Percentiles rank a stretch among this genome's conserved stretches.
These are phyloP conservation scores for Litsea cubeba DNA, from an alignment of 164 flowering plant genomes.

Conservation along the genomic window DNA sequence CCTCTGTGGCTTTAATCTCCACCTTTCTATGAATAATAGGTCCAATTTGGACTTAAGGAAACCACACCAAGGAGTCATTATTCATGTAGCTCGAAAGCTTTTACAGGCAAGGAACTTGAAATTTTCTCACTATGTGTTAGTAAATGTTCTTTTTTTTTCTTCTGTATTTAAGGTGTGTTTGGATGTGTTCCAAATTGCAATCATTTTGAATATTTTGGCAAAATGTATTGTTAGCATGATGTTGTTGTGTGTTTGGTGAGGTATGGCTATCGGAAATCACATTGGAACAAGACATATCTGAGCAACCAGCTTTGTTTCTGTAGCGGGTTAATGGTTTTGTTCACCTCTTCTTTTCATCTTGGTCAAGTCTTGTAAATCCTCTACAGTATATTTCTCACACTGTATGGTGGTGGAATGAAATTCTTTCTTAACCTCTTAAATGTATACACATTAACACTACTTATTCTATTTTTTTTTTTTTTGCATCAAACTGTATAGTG, in stretches of 20 bases:
- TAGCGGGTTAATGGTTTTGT: too few species aligned
- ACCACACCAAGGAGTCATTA: conserved; percentile 28
- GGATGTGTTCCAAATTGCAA: neutral
- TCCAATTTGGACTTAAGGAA: conserved; percentile 4
- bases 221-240: neutral
- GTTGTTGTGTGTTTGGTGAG: neutral
- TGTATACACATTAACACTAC: too few species aligned
- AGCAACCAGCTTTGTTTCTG: too few species aligned
- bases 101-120: conserved; percentile 37
- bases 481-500: too few species aligned
- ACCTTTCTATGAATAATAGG: conserved; percentile 7
- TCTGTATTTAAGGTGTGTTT: neutral
- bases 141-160: too few species aligned
- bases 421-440: too few species aligned
- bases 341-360: too few species aligned
- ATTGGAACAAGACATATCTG: neutral
- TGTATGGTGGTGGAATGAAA: too few species aligned
- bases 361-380: too few species aligned
- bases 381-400: too few species aligned
- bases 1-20: conserved; percentile 24
- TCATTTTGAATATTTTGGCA: too few species aligned
- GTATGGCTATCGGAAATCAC: neutral
- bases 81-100: conserved; percentile 46
- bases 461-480: too few species aligned
- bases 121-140: neutral